Base-by-base conservation (phyloP, 2,329 filamentous ascomycete genomes). In the Pestalotiopsis sp. region DNA sequence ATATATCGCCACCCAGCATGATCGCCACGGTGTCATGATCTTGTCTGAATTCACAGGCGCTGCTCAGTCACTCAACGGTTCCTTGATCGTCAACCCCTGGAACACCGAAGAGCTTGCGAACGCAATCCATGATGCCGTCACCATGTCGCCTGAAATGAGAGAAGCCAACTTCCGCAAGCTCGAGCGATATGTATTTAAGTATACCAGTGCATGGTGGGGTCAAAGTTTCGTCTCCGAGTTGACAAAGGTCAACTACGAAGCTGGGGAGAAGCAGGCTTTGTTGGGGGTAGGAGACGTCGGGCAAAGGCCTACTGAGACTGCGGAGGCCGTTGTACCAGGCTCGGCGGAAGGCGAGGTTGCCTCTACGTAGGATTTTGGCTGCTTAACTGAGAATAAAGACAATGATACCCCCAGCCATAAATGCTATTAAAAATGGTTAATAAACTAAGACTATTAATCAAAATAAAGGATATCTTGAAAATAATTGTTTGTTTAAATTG, bases 181-280 rank as follows among this genome's bases (percentile, higher is more conserved):
- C 69, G 93, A 96, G 78, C 93, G 93, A 81, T 98, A 98, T 78
- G 94, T 98, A 69, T 95, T 95, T 82, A 98, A 97, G 84, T 98
- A 98, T 82, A 99, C 96, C 1, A 97, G 93, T 79, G 93, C 95
- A 11, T 98, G 96, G 91, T 98, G 95, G 95, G 95, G 95, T 31
- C 90, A 95, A 79, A 95, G 92, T 72, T 98, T 98, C 78, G 94
- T 98, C 64, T 88, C 89, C 13, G 95, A 98, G 81, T 87, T 98
- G 80, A 86, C 81, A n/a, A 83, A 86, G 55, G 82, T 88, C 49
- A 82, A 79, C 62, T 73, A 80, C 14, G 81, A 81, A 59, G 78
- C 78, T 59, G 67, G 73, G 20, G 49, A 79, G 75, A 75, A 73
- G 69, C 63, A 69, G 36, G 14, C 58, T 41, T 14, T 38, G 39